Percentiles rank a stretch among this genome's conserved stretches.
These are phyloP conservation scores for Zygosaccharomyces bailii DNA, from an alignment of 805 yeast genomes.

Conservation along the genomic window DNA sequence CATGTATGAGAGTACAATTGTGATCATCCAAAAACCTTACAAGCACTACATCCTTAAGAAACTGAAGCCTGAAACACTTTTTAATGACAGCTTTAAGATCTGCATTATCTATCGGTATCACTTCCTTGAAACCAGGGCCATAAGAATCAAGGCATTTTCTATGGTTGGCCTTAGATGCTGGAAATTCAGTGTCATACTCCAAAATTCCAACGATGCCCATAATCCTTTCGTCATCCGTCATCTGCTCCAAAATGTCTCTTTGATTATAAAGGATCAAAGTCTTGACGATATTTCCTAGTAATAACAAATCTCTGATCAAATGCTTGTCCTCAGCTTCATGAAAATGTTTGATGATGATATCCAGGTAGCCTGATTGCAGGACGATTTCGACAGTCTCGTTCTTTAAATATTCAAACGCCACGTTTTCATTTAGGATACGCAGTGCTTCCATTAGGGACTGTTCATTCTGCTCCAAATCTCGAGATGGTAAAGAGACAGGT, in stretches of 20 bases:
- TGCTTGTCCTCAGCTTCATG: conserved; percentile 51
- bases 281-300: conserved; percentile 71
- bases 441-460: conserved; percentile 50
- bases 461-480: conserved; percentile 45
- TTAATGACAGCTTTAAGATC: conserved; percentile 55
- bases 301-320: conserved; percentile 54
- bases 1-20: conserved; percentile 60
- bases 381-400: conserved; percentile 59
- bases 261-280: conserved; percentile 71
- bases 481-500: conserved; percentile 66
- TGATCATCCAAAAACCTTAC: conserved; percentile 82
- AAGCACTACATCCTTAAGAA: conserved; percentile 80
- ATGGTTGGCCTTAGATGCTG: conserved; percentile 74
- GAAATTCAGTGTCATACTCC: conserved; percentile 88
- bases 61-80: conserved; percentile 73
- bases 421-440: conserved; percentile 55
- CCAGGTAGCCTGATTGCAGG: conserved; percentile 50
- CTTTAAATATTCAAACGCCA: conserved; percentile 56
- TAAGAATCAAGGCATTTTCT: conserved; percentile 60
- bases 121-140: conserved; percentile 54
- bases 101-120: conserved; percentile 57
- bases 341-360: conserved; percentile 51
- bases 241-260: conserved; percentile 51
- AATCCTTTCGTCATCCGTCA: conserved; percentile 51
- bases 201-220: conserved; percentile 70